Evolutionary conservation across 208 protist genomes (phyloP).

Genomic region (Crithidia bombi): DNA sequence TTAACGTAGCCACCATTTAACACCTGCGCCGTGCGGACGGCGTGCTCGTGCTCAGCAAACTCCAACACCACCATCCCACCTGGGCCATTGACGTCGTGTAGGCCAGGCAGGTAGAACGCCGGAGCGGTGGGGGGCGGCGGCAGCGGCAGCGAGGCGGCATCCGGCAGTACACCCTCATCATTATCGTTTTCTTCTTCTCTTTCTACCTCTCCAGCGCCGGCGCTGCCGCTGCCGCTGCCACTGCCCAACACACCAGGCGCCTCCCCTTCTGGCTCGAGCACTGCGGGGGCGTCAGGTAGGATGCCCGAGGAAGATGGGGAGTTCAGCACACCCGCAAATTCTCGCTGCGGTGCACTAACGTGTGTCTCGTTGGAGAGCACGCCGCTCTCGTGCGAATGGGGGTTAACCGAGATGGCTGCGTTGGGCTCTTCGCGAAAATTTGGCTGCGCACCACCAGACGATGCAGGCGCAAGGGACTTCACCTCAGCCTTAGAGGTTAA

Average conservation of each 20-base stretch:
- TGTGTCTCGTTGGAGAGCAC: constrained; percentile 2
- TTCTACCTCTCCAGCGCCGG: background rate
- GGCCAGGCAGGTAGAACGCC: constrained; percentile 31
- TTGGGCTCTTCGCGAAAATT: background rate
- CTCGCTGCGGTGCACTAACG: background rate
- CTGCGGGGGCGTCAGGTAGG: constrained; percentile 4
- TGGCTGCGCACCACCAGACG: background rate
- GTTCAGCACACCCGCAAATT: constrained; percentile 1
- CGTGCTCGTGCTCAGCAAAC: constrained; percentile 38
- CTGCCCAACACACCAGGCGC: constrained; percentile 5
- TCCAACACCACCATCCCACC: constrained; percentile 77
- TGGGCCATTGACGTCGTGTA: constrained; percentile 61
- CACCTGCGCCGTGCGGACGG: constrained; percentile 40
- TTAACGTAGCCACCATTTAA: constrained; percentile 79
- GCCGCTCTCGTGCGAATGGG: background rate
- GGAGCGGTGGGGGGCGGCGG: constrained; percentile 8
- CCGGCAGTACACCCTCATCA: constrained; percentile 26
- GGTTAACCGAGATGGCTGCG: background rate
- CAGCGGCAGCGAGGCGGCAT: constrained; percentile 19
- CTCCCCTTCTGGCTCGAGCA: background rate
- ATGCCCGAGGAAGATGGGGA: constrained; percentile 14
- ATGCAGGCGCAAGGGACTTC: background rate
- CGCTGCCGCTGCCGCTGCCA: background rate
- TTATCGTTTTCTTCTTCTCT: background rate
- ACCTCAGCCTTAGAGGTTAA: background rate